Percentiles rank a stretch among this genome's conserved stretches.
phyloP scores from a whole-genome alignment of 2,329 filamentous ascomycete species.

The Microascus cirrosus region DNA sequence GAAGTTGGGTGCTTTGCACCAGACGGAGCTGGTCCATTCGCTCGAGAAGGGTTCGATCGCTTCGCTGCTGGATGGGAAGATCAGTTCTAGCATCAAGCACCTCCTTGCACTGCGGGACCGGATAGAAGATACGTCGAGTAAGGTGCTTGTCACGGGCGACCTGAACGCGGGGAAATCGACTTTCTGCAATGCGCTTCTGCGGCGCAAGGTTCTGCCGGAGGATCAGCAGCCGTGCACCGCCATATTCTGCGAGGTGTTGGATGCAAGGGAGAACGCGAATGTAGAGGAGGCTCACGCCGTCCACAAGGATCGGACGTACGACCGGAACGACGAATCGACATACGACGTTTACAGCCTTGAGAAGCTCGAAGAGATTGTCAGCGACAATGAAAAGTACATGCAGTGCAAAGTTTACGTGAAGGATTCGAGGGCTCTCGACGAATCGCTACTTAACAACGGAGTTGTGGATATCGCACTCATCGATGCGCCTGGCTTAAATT shows the following conservation, averaged over 20 bases:
- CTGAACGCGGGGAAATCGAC: slow-evolving; percentile 97
- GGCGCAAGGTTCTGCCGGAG: slow-evolving; percentile 85
- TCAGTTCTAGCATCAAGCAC: slow-evolving; percentile 87
- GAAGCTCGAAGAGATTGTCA: slow-evolving; percentile 79
- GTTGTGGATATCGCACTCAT: slow-evolving; percentile 97
- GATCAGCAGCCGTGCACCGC: slow-evolving; percentile 97
- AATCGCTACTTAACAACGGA: slow-evolving; percentile 92
- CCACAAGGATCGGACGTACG: slow-evolving; percentile 67
- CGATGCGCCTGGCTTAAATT: slow-evolving; percentile 90
- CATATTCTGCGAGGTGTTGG: slow-evolving; percentile 95
- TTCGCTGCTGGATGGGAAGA: slow-evolving; percentile 83
- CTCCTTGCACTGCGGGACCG: slow-evolving; percentile 76
- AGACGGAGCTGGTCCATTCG: slow-evolving; percentile 87
- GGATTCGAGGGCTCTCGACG: slow-evolving; percentile 78
- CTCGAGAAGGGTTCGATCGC: slow-evolving; percentile 87
- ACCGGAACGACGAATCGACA: slow-evolving; percentile 84
- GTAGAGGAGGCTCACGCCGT: slow-evolving; percentile 94
- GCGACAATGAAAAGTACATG: slow-evolving; percentile 77
- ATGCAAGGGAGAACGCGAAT: slow-evolving; percentile 80
- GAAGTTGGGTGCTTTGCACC: slow-evolving; percentile 76
- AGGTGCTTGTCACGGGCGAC: slow-evolving; percentile 91
- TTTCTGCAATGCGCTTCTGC: slow-evolving; percentile 93
- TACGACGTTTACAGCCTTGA: slow-evolving; percentile 75
- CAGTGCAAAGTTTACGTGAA: slow-evolving; percentile 97
- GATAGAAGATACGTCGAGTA: slow-evolving; percentile 95